Base-by-base conservation (phyloP, 768 basidiomycete genomes). In the Rubroboletus pulcherrimus region DNA sequence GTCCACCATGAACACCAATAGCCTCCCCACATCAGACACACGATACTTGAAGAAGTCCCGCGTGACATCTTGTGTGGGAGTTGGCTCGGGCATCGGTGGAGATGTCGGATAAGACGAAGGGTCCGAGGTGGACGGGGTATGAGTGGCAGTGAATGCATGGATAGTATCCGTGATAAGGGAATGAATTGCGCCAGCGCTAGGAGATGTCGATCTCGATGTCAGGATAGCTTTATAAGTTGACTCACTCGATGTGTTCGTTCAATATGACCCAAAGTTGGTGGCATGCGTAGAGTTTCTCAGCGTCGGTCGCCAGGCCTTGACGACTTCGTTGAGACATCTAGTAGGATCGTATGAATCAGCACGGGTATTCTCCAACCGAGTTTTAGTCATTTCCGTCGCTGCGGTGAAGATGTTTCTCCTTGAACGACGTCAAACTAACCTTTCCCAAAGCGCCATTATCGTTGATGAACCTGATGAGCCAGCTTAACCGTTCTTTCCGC, bases 391-490 rank as follows among this genome's bases (percentile, higher is more conserved):
- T 43, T 38, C 48, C 31, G 6, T 35, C 21, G 17, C 10, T 19
- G 21, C 30, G 26, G 34, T 21, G 41, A 43, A 26, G 0, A 26
- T 14, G 17, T 37, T 17, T 37, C 26, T 49, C 15, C 15, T 39
- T 53, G 11, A 40, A 38, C 21, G 11, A 56, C 19, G 11, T 29
- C 31, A 19, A 21, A 54, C 73, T 60, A 33, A 89, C 93, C 78
- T 90, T 92, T 38, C 75, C 75, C 35, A 95, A 74, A 6, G 87
- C 86, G 0, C 81, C 86, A 68, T 96, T 96, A 50, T 91, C 86
- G 43, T 93, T 90, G 64, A 97, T 89, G 68, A 93, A 96, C 26
- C 79, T 80, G 61, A 96, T 90, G n/a, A 98, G 77, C 79, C 90
- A 92, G 51, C 83, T 84, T 30, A 95, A 74, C 37, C 91, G 77